phyloP scores from a whole-genome alignment of 2,329 filamentous ascomycete genomes.

The Fusarium ambrosium region DNA sequence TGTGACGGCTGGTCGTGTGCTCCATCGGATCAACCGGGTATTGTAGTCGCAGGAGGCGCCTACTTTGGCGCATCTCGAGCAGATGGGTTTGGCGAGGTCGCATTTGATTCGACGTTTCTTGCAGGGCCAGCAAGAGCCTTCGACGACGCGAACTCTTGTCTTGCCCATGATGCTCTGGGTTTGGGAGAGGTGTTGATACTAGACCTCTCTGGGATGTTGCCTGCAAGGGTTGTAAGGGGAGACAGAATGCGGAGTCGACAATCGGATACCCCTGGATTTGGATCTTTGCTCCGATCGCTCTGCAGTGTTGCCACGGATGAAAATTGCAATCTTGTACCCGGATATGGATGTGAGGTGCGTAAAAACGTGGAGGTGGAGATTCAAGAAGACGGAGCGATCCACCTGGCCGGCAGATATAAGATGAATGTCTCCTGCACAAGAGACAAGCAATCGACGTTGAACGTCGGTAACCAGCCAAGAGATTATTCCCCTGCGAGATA shows the following conservation, averaged over 20 bases:
- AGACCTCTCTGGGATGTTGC: not conserved
- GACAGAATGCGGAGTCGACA: not conserved
- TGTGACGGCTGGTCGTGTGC: slow-evolving; percentile 51
- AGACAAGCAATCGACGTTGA: not conserved
- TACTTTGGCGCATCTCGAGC: slow-evolving; percentile 52
- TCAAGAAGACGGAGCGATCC: not conserved
- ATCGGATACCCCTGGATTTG: not conserved
- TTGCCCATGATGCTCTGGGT: slow-evolving; percentile 14
- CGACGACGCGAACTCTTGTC: slow-evolving; percentile 41
- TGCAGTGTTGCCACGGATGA: not conserved
- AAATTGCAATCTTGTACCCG: not conserved
- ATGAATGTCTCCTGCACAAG: not conserved
- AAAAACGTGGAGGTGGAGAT: slow-evolving; percentile 1
- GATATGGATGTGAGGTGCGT: not conserved
- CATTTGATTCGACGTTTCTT: slow-evolving; percentile 60
- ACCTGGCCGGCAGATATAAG: not conserved
- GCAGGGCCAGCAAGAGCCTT: slow-evolving; percentile 61
- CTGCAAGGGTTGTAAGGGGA: not conserved
- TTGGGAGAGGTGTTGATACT: not conserved
- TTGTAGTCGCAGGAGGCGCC: slow-evolving; percentile 49
- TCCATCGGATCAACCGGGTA: slow-evolving; percentile 58
- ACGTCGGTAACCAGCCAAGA: not conserved
- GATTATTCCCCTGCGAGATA: not conserved
- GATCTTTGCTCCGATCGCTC: not conserved
- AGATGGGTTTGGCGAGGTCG: slow-evolving; percentile 55